These are phyloP conservation scores for Angomonas deanei DNA, from an alignment of 208 protist genomes.

Conservation along the genomic window DNA sequence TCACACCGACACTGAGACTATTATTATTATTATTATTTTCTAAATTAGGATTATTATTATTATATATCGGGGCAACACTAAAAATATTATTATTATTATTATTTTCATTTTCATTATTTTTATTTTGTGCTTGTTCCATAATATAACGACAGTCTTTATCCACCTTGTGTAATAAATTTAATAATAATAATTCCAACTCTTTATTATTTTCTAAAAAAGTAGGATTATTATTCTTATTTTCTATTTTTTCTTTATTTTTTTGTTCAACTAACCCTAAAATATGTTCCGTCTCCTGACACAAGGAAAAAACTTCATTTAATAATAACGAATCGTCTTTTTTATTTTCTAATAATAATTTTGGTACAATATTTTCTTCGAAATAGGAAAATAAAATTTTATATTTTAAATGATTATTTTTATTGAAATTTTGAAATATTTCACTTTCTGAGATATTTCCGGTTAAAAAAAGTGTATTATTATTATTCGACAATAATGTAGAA, in stretches of 20 bases:
- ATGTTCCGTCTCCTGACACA: not conserved
- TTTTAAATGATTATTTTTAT: too few species aligned
- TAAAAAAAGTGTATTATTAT: too few species aligned
- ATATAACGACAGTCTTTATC: not conserved
- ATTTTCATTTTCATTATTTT: constrained; percentile 2
- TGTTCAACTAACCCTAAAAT: not conserved
- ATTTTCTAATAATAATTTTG: too few species aligned
- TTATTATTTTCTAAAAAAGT: not conserved
- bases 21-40: constrained; percentile 9
- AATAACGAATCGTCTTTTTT: too few species aligned
- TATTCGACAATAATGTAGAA: too few species aligned
- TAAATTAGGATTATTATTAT: constrained; percentile 7
- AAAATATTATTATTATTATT: constrained; percentile 7
- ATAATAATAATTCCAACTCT: not conserved
- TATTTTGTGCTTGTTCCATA: not conserved
- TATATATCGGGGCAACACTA: too few species aligned
- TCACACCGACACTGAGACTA: not conserved
- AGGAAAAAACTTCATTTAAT: too few species aligned
- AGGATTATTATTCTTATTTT: not conserved
- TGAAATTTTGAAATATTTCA: too few species aligned
- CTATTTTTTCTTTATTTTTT: not conserved
- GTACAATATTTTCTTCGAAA: not conserved
- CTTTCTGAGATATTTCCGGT: too few species aligned
- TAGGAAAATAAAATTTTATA: not conserved
- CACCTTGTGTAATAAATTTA: not conserved